Evolutionary conservation across 2,329 filamentous ascomycete species (phyloP), one percentile per base, ranked within the genome.

Genomic region (Berkeleyomyces basicola): DNA sequence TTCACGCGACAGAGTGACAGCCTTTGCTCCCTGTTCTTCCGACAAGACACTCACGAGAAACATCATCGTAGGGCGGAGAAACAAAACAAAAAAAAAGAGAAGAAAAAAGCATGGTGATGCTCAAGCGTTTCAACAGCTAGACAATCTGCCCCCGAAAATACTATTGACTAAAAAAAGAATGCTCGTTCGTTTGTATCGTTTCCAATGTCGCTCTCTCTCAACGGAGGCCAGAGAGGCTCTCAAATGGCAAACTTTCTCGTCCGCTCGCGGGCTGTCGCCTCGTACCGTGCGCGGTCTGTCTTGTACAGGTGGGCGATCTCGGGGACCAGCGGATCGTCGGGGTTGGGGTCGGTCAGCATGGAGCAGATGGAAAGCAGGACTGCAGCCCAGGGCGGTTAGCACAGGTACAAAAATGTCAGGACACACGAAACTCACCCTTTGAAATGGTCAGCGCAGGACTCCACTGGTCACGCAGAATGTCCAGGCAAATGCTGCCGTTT

Each of bases 251-350:
- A 97, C 82, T 99, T 99, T 76, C 92, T 85, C 71, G 93, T 99
- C 93, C 93, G 99, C 79, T 99, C 93, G 70, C 92, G 82, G 66
- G 93, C 93, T 64, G 91, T 97, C 68, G 90, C 88, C 79, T 99
- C 93, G 77, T 99, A 99, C 75, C 90, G 83, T 70, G 88, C 84
- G 70, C 90, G 88, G 77, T 99, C 93, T 68, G 92, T 96, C 86
- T 99, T 99, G 88, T 99, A 99, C 73, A 97, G 90, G 74, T 99
- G 93, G 71, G 93, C 93, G 71, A 99, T 99, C 80, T 99, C 93
- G 67, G 93, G 93, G 66, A 99, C 93, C 69, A 99, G 86, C 72
- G 93, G 93, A 76, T 99, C 93, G 75, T 99, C 93, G 67, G 93
- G 93, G 82, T 99, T 99, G 70, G 93, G 93, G 79, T 99, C 93